These are phyloP conservation scores for Cutaneotrichosporon sp. DNA, from an alignment of 1,284 basidiomycete genomes.

Conservation along the genomic window DNA sequence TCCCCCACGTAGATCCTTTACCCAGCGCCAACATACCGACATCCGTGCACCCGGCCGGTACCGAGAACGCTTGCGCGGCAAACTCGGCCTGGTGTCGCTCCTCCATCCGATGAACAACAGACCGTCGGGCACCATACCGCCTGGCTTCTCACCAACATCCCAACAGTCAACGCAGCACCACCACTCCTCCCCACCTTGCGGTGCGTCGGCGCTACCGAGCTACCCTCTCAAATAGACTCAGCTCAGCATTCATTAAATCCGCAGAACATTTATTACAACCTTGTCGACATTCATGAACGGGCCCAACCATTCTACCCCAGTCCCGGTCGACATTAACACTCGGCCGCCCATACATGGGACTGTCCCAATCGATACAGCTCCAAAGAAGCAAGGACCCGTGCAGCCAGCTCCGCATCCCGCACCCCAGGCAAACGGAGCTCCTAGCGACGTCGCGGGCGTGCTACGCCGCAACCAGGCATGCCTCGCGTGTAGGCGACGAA, in stretches of 20 bases:
- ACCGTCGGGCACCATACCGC: too few relatives aligned
- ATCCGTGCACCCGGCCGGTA: too few relatives aligned
- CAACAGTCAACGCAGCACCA: too few relatives aligned
- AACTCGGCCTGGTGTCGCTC: too few relatives aligned
- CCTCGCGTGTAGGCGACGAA: constrained; percentile 27
- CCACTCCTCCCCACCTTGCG: neutral
- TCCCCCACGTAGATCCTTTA: too few relatives aligned
- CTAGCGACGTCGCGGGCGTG: constrained; percentile 21
- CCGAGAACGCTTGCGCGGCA: too few relatives aligned
- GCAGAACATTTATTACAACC: neutral
- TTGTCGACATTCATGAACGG: constrained; percentile 4
- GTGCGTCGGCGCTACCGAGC: too few relatives aligned
- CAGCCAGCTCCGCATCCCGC: neutral
- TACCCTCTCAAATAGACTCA: too few relatives aligned
- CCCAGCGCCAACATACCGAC: too few relatives aligned
- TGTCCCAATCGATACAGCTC: constrained; percentile 11
- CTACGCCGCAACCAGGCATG: constrained; percentile 32
- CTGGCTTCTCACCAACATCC: too few relatives aligned
- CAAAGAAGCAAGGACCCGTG: neutral
- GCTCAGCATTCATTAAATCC: too few relatives aligned
- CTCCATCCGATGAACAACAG: too few relatives aligned
- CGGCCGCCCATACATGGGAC: constrained; percentile 15
- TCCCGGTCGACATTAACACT: constrained; percentile 13
- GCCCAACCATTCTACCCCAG: constrained; percentile 4
- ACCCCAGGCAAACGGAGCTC: constrained; percentile 4